A percentile compares a stretch with the other conserved stretches of the same genome.
Evolutionary conservation across 2,329 filamentous ascomycete genomes (phyloP).

Genomic region (Dothideomycetes sp.): DNA sequence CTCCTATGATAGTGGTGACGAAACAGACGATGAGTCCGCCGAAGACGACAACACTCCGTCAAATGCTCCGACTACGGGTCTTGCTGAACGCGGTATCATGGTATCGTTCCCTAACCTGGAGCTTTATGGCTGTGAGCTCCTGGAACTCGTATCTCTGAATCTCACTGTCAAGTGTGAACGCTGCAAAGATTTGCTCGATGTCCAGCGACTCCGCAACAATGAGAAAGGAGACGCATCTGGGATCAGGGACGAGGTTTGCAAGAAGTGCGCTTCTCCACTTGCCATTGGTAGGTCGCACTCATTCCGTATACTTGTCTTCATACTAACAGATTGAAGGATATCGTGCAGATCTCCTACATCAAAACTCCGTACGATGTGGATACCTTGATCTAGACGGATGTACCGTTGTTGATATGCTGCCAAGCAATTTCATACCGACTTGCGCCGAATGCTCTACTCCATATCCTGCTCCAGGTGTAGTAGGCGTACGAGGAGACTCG

Average conservation of each 20-base stretch:
- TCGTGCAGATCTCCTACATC: constrained; percentile 62
- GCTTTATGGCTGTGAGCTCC: constrained; percentile 65
- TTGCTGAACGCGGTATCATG: constrained; percentile 59
- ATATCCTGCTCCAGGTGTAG: constrained; percentile 53
- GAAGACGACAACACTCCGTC: constrained; percentile 30
- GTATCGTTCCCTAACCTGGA: constrained; percentile 71
- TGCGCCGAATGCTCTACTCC: constrained; percentile 66
- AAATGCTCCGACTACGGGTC: constrained; percentile 28
- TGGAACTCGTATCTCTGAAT: constrained; percentile 58
- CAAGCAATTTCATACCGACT: constrained; percentile 70
- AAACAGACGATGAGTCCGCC: constrained; percentile 36
- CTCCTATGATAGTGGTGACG: constrained; percentile 41
- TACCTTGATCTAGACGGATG: constrained; percentile 71
- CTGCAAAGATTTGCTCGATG: constrained; percentile 64
- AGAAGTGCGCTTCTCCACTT: constrained; percentile 45
- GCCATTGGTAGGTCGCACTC: constrained; percentile 31
- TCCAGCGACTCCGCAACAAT: constrained; percentile 55
- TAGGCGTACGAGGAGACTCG: constrained; percentile 64
- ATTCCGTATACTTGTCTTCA: constrained; percentile 6
- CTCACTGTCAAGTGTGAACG: constrained; percentile 69
- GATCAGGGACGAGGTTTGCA: constrained; percentile 41
- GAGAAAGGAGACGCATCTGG: constrained; percentile 31
- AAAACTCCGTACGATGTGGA: constrained; percentile 63
- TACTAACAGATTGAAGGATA: constrained; percentile 22
- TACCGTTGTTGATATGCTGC: constrained; percentile 65